Percentiles rank a stretch among this genome's conserved stretches.
These are phyloP conservation scores for Asterophora lycoperdoides DNA, from an alignment of 768 basidiomycete genomes.

Conservation along the genomic window DNA sequence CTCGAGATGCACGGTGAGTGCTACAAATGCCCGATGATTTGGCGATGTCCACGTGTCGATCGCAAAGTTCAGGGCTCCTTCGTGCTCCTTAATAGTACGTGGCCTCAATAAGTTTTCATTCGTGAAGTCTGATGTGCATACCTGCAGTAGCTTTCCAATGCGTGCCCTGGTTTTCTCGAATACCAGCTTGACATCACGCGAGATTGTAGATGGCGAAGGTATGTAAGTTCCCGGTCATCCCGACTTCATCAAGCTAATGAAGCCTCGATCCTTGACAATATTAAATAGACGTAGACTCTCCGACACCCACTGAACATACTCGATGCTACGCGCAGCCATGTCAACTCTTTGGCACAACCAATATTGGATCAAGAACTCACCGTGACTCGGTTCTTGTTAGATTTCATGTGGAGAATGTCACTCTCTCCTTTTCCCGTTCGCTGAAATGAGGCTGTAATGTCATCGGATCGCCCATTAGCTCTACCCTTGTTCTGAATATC, in stretches of 20 bases:
- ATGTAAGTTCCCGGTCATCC: conserved; percentile 28
- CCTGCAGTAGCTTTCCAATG: conserved; percentile 25
- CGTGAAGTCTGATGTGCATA: conserved; percentile 3
- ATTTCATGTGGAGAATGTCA: conserved; percentile 22
- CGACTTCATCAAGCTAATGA: conserved; percentile 26
- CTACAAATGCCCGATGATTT: conserved; percentile 27
- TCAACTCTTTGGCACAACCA: background rate
- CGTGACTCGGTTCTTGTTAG: conserved; percentile 18
- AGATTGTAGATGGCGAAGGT: conserved; percentile 28
- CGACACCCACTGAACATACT: conserved; percentile 7
- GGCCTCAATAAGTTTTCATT: background rate
- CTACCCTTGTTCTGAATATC: background rate
- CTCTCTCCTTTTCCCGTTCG: conserved; percentile 19
- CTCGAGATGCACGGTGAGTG: conserved; percentile 25
- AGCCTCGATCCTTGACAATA: conserved; percentile 32
- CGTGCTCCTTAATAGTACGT: no score
- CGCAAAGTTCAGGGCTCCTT: conserved; percentile 26
- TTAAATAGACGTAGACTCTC: conserved; percentile 29
- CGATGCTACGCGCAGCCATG: background rate
- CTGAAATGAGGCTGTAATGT: conserved; percentile 24
- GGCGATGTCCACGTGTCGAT: conserved; percentile 32
- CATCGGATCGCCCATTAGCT: background rate
- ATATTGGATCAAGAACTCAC: conserved; percentile 6
- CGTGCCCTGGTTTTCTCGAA: conserved; percentile 18
- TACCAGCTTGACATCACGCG: conserved; percentile 25